Evolutionary conservation across 192 early-diverging fungal genomes (phyloP).

Genomic region (Phlyctochytrium planicorne): DNA sequence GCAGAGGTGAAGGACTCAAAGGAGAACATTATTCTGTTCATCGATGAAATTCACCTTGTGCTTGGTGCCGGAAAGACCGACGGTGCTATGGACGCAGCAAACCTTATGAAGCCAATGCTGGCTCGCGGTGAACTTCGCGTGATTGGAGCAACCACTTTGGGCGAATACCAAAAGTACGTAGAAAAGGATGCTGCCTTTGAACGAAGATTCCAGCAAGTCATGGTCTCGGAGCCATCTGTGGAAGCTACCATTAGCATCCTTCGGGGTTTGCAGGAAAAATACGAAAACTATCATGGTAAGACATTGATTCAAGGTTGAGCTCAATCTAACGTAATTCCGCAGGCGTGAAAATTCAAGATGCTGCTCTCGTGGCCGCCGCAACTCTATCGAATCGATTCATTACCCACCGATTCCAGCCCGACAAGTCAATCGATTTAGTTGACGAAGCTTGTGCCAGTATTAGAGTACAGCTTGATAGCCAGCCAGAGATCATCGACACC

Average conservation of each 20-base stretch:
- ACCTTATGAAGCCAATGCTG: slow-evolving; percentile 96
- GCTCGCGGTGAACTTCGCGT: slow-evolving; percentile 93
- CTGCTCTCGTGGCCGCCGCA: slow-evolving; percentile 73
- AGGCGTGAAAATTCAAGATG: slow-evolving; percentile 65
- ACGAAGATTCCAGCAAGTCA: slow-evolving; percentile 75
- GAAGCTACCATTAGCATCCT: slow-evolving; percentile 77
- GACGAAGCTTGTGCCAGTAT: slow-evolving; percentile 97
- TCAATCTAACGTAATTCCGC: no score
- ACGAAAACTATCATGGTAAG: slow-evolving; percentile 79
- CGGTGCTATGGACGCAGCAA: slow-evolving; percentile 95
- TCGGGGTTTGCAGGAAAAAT: slow-evolving; percentile 75
- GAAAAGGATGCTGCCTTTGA: slow-evolving; percentile 85
- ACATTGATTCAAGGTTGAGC: no score
- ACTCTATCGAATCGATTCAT: slow-evolving; percentile 73
- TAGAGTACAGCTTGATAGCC: slow-evolving; percentile 93
- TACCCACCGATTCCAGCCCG: slow-evolving; percentile 74
- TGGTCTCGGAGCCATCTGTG: slow-evolving; percentile 71
- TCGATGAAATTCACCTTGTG: slow-evolving; percentile 96
- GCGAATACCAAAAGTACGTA: slow-evolving; percentile 92
- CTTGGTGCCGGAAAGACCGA: slow-evolving; percentile 90
- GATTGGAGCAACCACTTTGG: slow-evolving; percentile 95
- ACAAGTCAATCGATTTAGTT: slow-evolving; percentile 81
- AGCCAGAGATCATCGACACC: slow-evolving; percentile 94
- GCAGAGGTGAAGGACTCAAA: slow-evolving; percentile 92
- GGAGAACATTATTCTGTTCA: slow-evolving; percentile 91